These are phyloP conservation scores for Mucor circinelloides DNA, from an alignment of 371 early-diverging fungal genomes.

Conservation along the genomic window DNA sequence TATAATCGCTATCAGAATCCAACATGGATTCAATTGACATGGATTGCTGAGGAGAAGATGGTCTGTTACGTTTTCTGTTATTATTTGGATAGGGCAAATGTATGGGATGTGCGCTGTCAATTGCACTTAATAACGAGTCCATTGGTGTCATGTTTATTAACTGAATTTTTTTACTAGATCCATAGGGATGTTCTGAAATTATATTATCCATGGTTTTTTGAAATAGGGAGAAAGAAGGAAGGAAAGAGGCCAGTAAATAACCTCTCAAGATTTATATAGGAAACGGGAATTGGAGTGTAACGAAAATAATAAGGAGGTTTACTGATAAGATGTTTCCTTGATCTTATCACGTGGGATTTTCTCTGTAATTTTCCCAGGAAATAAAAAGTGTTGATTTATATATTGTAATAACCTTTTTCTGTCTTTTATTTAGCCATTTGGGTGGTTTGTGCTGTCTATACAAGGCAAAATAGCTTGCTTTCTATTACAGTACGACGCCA, in stretches of 20 bases:
- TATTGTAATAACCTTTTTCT: constrained; percentile 4
- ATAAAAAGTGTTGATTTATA: neutral
- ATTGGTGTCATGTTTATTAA: constrained; percentile 44
- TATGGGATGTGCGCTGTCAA: constrained; percentile 43
- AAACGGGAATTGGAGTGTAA: constrained; percentile 28
- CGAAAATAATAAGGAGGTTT: constrained; percentile 35
- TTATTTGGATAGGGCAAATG: constrained; percentile 25
- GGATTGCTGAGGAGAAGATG: constrained; percentile 15
- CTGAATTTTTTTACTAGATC: constrained; percentile 24
- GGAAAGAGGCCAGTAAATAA: neutral
- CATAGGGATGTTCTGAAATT: constrained; percentile 23
- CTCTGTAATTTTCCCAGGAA: constrained; percentile 35
- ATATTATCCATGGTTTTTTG: neutral
- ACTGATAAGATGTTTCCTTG: constrained; percentile 44
- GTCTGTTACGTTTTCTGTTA: constrained; percentile 14
- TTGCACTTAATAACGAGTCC: constrained; percentile 48
- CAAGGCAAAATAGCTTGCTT: neutral
- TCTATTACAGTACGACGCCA: neutral
- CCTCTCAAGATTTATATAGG: constrained; percentile 9
- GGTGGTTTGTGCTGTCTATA: neutral
- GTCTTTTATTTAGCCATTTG: neutral
- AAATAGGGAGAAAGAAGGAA: constrained; percentile 9
- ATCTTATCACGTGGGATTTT: constrained; percentile 51
- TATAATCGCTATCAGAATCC: constrained; percentile 1
- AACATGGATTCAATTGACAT: constrained; percentile 52